phyloP scores from a whole-genome alignment of 2,329 filamentous ascomycete genomes.

The Fusarium sp. region DNA sequence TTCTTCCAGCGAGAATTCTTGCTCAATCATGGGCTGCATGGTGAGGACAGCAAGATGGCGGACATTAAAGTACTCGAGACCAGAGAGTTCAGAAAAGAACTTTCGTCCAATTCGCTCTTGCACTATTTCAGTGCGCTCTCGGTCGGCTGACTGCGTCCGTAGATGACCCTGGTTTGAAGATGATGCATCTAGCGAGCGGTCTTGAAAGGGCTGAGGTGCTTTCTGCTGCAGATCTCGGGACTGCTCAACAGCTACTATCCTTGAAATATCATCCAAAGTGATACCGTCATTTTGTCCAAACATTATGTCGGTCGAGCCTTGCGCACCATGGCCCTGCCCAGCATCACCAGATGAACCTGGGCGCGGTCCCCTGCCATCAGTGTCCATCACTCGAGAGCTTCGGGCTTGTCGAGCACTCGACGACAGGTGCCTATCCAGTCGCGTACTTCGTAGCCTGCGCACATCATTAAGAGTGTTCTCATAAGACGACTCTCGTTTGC shows the following conservation, averaged over 20 bases:
- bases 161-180: constrained; percentile 73
- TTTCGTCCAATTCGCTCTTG: constrained; percentile 72
- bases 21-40: constrained; percentile 91
- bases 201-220: constrained; percentile 34
- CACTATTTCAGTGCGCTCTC: constrained; percentile 64
- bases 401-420: constrained; percentile 92
- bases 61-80: constrained; percentile 96
- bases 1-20: constrained; percentile 93
- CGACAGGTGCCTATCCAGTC: constrained; percentile 93
- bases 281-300: constrained; percentile 92
- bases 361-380: constrained; percentile 69
- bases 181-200: constrained; percentile 55
- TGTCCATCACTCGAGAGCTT: constrained; percentile 90
- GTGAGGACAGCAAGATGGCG: constrained; percentile 93
- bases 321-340: constrained; percentile 46
- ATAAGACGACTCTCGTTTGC: constrained; percentile 77
- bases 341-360: constrained; percentile 79
- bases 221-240: constrained; percentile 90
- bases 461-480: constrained; percentile 98
- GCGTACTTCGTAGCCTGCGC: constrained; percentile 87
- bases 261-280: constrained; percentile 94
- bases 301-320: constrained; percentile 79
- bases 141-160: constrained; percentile 68
- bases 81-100: constrained; percentile 96
- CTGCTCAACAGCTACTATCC: constrained; percentile 95